Evolutionary conservation across 1,284 basidiomycete genomes (phyloP), one percentile per base, ranked within the genome.

Genomic region (Heliocybe sulcata): DNA sequence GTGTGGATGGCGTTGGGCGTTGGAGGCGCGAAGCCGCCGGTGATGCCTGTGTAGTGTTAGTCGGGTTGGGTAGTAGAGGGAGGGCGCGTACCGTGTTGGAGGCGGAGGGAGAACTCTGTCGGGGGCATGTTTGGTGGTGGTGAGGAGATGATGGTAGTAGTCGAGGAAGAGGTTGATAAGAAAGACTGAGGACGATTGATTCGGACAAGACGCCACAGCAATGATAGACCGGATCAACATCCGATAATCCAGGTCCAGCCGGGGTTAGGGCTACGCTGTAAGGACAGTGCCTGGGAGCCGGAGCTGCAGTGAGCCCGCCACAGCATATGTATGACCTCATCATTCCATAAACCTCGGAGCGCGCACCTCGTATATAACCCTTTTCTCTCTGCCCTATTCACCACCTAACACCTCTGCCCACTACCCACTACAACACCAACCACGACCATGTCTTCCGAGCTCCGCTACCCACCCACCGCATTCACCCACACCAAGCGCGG

Each of bases 21-120:
- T 2, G 87, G 82, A 0, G 87, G 85, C 16, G 80, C 82, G 63
- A 90, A 87, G 45, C 88, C 88, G 45, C 87, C 87, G 11, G 72
- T 68, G 64, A 90, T 90, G 57, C 87, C 87, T 89, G 63, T 42
- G 19, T 45, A 35, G 35, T 19, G 10, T 22, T 23, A 50, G 20
- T 23, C 19, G 54, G 55, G 53, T 10, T 3, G n/a, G 27, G n/a
- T 49, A 20, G 19, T 31, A 26, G 50, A 45, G 35, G 38, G 25
- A 52, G 33, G n/a, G 9, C 10, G n/a, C 55, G 29, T 54, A 70
- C 70, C 70, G 58, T 67, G 65, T 56, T 72, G 70, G 33, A 71
- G 65, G 55, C 69, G 68, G 27, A 71, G 61, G 25, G 65, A 65
- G 57, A 69, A 74, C 62, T 69, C 67, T 9, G 59, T 51, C 22